Evolutionary conservation across 2,329 filamentous ascomycete genomes (phyloP).

Genomic region (Alternaria sp.): DNA sequence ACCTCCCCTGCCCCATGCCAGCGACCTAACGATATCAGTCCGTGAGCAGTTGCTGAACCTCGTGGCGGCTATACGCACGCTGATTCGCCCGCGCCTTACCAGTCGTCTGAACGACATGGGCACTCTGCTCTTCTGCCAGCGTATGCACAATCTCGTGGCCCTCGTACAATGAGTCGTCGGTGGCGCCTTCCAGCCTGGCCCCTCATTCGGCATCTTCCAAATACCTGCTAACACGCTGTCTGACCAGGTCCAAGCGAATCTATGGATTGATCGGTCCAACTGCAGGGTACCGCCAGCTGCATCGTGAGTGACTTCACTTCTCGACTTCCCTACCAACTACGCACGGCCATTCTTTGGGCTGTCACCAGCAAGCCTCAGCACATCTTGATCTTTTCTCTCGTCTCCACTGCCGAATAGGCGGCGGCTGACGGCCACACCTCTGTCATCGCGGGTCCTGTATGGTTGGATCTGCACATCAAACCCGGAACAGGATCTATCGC

Average conservation of each 20-base stretch:
- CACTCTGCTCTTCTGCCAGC: conserved; percentile 37
- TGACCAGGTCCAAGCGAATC: conserved; percentile 38
- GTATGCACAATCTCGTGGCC: conserved; percentile 49
- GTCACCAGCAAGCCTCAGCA: conserved; percentile 31
- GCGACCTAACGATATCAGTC: conserved; percentile 23
- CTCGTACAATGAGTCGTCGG: conserved; percentile 39
- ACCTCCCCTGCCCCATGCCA: conserved; percentile 15
- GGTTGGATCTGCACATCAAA: conserved; percentile 39
- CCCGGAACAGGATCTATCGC: conserved; percentile 38
- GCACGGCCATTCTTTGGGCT: conserved; percentile 38
- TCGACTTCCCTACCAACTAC: conserved; percentile 37
- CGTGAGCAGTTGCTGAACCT: conserved; percentile 21
- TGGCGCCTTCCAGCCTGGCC: conserved; percentile 31
- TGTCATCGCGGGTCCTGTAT: conserved; percentile 42
- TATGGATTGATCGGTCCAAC: conserved; percentile 30
- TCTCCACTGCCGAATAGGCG: conserved; percentile 40
- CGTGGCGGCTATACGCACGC: conserved; percentile 29
- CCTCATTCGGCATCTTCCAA: conserved; percentile 38
- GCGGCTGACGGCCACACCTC: conserved; percentile 40
- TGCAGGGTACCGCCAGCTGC: conserved; percentile 34
- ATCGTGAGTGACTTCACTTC: conserved; percentile 39
- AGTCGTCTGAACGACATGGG: conserved; percentile 40
- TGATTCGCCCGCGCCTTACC: conserved; percentile 34
- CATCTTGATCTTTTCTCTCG: conserved; percentile 36
- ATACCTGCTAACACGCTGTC: conserved; percentile 34